These are phyloP conservation scores for Rhodamnia rubescens DNA, from an alignment of 345 rosid genomes.

Conservation along the genomic window DNA sequence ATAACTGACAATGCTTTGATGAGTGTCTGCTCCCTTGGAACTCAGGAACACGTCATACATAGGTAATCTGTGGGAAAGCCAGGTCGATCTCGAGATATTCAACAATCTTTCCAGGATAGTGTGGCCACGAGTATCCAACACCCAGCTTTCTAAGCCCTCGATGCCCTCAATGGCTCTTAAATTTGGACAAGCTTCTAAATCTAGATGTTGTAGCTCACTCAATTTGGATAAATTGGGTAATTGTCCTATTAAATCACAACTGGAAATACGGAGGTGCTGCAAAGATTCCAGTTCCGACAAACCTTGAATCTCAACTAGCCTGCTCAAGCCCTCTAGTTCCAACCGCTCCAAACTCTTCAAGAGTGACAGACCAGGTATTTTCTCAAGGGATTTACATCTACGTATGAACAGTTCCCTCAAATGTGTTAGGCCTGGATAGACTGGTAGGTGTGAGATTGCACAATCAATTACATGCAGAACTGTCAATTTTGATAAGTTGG, in stretches of 20 bases:
- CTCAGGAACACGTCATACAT: not conserved
- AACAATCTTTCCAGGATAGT: not conserved
- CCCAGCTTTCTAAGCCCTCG: not conserved
- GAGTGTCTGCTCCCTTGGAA: conserved; percentile 1
- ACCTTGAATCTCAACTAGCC: not conserved
- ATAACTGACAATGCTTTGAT: not conserved
- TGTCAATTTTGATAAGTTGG: not conserved
- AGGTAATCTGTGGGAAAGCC: not conserved
- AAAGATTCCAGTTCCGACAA: not conserved
- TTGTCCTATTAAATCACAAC: not conserved
- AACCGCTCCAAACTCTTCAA: not conserved
- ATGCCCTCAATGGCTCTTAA: not conserved
- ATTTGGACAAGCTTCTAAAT: not conserved
- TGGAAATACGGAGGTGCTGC: not conserved
- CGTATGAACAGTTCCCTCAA: not conserved
- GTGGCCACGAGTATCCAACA: not conserved
- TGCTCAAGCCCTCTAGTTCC: not conserved
- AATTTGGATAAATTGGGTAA: not conserved
- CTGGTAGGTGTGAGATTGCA: not conserved
- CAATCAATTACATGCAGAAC: not conserved
- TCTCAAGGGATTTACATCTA: not conserved
- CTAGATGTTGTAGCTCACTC: not conserved
- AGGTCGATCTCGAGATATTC: not conserved
- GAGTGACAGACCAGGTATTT: not conserved
- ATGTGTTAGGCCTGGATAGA: not conserved